A percentile compares a stretch with the other conserved stretches of the same genome.
These are phyloP conservation scores for Phytophthora palmivora DNA, from an alignment of 352 stramenopile genomes.

Conservation along the genomic window DNA sequence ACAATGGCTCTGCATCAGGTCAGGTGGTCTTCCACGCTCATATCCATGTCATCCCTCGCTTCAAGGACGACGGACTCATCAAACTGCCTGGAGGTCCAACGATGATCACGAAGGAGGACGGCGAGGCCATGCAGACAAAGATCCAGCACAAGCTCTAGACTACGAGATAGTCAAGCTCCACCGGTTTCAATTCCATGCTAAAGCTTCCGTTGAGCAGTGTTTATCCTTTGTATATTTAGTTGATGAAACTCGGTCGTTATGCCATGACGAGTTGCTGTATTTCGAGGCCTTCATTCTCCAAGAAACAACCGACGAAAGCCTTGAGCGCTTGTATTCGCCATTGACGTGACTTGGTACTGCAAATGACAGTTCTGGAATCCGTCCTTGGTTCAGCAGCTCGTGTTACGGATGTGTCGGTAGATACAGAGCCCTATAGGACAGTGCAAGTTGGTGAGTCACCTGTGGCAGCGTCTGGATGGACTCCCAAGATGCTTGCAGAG, in stretches of 20 bases:
- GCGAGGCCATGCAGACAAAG: conserved; percentile 62
- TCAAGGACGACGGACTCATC: conserved; percentile 64
- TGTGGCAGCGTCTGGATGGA: conserved; percentile 23
- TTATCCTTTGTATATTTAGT: conserved; percentile 34
- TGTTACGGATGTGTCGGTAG: conserved; percentile 38
- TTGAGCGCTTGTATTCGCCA: neutral
- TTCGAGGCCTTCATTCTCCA: conserved; percentile 34
- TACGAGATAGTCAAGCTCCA: neutral
- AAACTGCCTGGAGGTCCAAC: conserved; percentile 51
- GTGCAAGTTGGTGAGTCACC: conserved; percentile 34
- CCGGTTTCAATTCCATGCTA: neutral
- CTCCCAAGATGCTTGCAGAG: conserved; percentile 37
- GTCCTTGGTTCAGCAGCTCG: conserved; percentile 18
- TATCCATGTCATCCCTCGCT: conserved; percentile 85
- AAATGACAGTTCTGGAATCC: conserved; percentile 35
- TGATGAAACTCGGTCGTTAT: conserved; percentile 28
- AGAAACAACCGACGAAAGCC: conserved; percentile 24
- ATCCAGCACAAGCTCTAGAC: conserved; percentile 79
- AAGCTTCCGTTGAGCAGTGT: conserved; percentile 13
- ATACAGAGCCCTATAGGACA: conserved; percentile 33
- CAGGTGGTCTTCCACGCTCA: conserved; percentile 85
- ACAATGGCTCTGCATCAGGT: conserved; percentile 71
- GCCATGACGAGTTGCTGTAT: conserved; percentile 24
- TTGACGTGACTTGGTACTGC: conserved; percentile 6
- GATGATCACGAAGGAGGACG: conserved; percentile 78